phyloP scores from a whole-genome alignment of 345 rosid species.

The Arabidopsis thaliana region TAIR10.1 NC_003074.8:1548001-1548500 shows the following conservation, averaged over 20 bases:
- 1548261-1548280: constrained; percentile 32
- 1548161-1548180: neutral
- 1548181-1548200: constrained; percentile 34
- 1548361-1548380: constrained; percentile 41
- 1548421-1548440: constrained; percentile 36
- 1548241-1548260: constrained; percentile 29
- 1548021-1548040: constrained; percentile 28
- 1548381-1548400: constrained; percentile 39
- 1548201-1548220: constrained; percentile 26
- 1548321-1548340: constrained; percentile 44
- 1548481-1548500: constrained; percentile 5
- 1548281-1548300: constrained; percentile 8
- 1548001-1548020: constrained; percentile 20
- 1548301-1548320: constrained; percentile 35
- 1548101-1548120: constrained; percentile 7
- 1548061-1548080: neutral
- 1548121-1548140: neutral
- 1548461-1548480: constrained; percentile 43
- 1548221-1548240: constrained; percentile 37
- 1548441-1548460: constrained; percentile 29
- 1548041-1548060: neutral
- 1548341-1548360: constrained; percentile 31
- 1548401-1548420: constrained; percentile 28
- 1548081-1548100: neutral
- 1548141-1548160: neutral